phyloP scores from a whole-genome alignment of 208 protist species.

The Leptomonas seymouri region DNA sequence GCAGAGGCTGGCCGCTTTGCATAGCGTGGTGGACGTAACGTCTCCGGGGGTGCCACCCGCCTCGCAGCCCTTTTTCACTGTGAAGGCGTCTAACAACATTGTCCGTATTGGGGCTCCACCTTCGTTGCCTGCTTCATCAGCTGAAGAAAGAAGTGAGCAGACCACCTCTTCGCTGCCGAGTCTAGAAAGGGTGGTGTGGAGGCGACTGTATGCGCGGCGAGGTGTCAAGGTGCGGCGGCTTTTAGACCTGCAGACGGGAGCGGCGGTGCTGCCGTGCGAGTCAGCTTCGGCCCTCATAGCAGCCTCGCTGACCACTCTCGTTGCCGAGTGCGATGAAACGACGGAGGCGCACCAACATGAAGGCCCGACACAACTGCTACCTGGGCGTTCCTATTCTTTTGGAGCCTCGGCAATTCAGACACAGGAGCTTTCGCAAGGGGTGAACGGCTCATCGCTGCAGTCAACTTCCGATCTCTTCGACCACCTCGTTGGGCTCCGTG shows the following conservation, averaged over 20 bases:
- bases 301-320: slow-evolving; percentile 13
- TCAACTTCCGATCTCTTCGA: slow-evolving; percentile 7
- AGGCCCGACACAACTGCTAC: slow-evolving; percentile 20
- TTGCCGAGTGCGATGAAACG: slow-evolving; percentile 13
- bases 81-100: slow-evolving; percentile 8
- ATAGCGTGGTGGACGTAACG: background rate
- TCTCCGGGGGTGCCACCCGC: background rate
- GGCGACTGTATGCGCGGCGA: slow-evolving; percentile 22
- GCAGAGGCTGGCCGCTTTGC: background rate
- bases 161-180: background rate
- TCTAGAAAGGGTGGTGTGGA: slow-evolving; percentile 6
- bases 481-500: slow-evolving; percentile 3
- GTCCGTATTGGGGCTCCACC: slow-evolving; percentile 23
- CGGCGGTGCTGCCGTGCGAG: slow-evolving; percentile 66
- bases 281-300: slow-evolving; percentile 22
- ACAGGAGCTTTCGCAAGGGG: background rate
- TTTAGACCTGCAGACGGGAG: slow-evolving; percentile 52
- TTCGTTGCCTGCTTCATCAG: background rate
- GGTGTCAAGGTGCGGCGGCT: slow-evolving; percentile 20
- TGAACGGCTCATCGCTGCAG: background rate
- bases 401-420: background rate
- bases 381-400: background rate
- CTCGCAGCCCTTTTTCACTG: slow-evolving; percentile 17
- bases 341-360: background rate
- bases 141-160: background rate